Base-by-base conservation (phyloP, 176 grass and related monocot species). In the Stipa capillata region DNA sequence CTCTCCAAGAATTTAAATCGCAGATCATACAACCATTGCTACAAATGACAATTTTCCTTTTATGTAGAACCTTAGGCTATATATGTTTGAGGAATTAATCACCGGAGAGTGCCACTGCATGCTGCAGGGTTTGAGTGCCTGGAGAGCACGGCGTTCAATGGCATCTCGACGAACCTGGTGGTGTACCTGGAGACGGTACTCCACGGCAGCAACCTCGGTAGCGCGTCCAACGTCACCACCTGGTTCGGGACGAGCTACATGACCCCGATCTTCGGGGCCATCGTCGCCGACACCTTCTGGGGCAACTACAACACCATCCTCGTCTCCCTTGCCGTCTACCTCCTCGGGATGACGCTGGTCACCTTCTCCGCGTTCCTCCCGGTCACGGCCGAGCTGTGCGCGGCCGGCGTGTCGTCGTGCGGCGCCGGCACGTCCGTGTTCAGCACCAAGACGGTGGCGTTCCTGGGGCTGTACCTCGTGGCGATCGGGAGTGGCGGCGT, bases 381-480 rank as follows among this genome's bases (percentile, higher is more conserved):
- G n/a, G n/a, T n/a, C n/a, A n/a, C n/a, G n/a, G n/a, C 40, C 8
- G 9, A 60, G 76, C 24, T 34, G 51, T 21, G 20, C 20, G n/a
- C 51, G 51, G n/a, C 1, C 8, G n/a, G n/a, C 47, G 17, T n/a
- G n/a, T n/a, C 47, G 47, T 2, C 47, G 47, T 50, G 47, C 47
- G 47, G 47, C 50, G 23, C 34, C 32, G 57, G 55, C 72, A 17
- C 50, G 9, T 2, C 58, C 2, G 24, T 74, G 25, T 24, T 49
- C 34, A 64, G 57, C 1, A 33, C 70, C 0, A 51, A 81, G 43
- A 82, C 62, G 41, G 33, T 85, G 0, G 86, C 75, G 44, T 93
- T 85, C 85, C 11, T 86, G n/a, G 91, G 87, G 23, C 32, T 93
- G 23, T 93, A 93, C 51, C 91, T 93, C 31, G 83, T 93, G 27